These are phyloP conservation scores for Botrytis aclada DNA, from an alignment of 2,329 filamentous ascomycete genomes.

Conservation along the genomic window DNA sequence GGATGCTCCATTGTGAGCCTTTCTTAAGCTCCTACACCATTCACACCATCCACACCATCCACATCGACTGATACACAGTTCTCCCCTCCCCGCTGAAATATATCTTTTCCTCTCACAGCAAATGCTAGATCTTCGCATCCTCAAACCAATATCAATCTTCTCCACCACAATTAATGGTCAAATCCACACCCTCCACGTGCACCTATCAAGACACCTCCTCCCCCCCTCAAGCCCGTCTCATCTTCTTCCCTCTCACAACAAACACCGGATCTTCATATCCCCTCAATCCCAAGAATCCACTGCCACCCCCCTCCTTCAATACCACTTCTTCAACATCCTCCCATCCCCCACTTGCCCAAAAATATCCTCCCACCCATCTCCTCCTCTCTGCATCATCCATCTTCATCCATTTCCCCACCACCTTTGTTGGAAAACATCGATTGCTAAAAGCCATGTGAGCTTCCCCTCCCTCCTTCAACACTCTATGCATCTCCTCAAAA, in stretches of 20 bases:
- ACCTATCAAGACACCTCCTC: not conserved
- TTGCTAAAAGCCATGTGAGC: conserved; percentile 52
- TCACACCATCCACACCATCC: not conserved
- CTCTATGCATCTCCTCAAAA: conserved; percentile 41
- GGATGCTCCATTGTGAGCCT: not conserved
- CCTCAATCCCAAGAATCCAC: conserved; percentile 18
- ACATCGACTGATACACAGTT: not conserved
- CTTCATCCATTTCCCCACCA: conserved; percentile 47
- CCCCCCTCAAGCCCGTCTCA: not conserved
- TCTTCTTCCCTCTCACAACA: conserved; percentile 41
- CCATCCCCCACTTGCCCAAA: conserved; percentile 47
- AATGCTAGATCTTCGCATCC: too few relatives aligned
- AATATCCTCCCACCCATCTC: conserved; percentile 50
- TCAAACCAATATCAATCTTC: not conserved
- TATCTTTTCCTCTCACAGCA: not conserved
- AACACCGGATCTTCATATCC: conserved; percentile 42
- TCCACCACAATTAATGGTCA: not conserved
- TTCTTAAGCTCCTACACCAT: not conserved
- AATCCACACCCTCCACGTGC: not conserved
- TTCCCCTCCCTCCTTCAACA: conserved; percentile 43
- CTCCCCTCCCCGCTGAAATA: not conserved
- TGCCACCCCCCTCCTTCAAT: conserved; percentile 42
- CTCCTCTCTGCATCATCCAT: conserved; percentile 46
- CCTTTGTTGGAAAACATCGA: conserved; percentile 53
- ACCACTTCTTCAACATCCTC: conserved; percentile 51